Evolutionary conservation across 164 flowering plant genomes (phyloP).

Genomic region (Paratinospora sagittata): DNA sequence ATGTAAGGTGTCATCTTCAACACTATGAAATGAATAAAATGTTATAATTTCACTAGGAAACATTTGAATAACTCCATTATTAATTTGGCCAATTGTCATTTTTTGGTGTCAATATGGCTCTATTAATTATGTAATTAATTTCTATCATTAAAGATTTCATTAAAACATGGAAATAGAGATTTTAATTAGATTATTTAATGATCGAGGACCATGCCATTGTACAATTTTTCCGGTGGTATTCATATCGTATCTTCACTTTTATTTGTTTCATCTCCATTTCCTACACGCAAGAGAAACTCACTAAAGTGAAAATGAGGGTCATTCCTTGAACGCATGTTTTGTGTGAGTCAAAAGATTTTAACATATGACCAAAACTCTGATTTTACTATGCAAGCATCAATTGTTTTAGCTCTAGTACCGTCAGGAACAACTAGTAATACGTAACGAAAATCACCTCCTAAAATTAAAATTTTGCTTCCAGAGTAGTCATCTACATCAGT

Average conservation of each 20-base stretch:
- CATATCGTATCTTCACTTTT: background rate
- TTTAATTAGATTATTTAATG: background rate
- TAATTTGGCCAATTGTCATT: background rate
- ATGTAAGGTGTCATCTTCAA: background rate
- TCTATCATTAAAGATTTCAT: background rate
- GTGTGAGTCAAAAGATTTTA: no score
- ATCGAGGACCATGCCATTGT: no score
- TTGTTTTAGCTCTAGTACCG: no score
- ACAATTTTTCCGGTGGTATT: background rate
- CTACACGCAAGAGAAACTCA: no score
- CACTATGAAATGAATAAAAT: constrained; percentile 2
- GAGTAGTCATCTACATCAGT: background rate
- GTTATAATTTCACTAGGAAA: background rate
- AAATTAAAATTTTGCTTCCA: background rate
- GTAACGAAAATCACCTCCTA: background rate
- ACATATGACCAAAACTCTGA: no score
- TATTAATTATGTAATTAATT: background rate
- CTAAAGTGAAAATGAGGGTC: no score
- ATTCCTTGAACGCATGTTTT: no score
- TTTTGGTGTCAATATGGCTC: background rate
- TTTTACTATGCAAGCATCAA: no score
- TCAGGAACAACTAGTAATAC: background rate
- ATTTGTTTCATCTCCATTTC: background rate
- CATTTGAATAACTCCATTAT: background rate
- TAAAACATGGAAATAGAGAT: background rate